These are phyloP conservation scores for Platismatia glauca DNA, from an alignment of 495 filamentous ascomycete species.

Conservation along the genomic window DNA sequence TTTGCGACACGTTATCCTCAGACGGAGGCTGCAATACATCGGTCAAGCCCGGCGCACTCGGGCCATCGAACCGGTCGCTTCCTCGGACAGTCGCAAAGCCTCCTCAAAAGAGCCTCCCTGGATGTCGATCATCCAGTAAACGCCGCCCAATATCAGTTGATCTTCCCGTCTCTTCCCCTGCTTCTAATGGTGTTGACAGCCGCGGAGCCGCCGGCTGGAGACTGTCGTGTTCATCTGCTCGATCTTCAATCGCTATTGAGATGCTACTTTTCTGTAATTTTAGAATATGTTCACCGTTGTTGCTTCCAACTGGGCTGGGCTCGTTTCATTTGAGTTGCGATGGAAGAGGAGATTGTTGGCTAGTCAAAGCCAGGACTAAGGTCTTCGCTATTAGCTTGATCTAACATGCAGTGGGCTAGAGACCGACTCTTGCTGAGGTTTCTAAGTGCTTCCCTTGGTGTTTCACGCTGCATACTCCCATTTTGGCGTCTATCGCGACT, in stretches of 20 bases:
- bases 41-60: slow-evolving; percentile 32
- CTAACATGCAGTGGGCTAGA: neutral
- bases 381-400: neutral
- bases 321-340: slow-evolving; percentile 23
- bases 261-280: slow-evolving; percentile 55
- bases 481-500: slow-evolving; percentile 58
- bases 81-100: slow-evolving; percentile 48
- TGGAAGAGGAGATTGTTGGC: slow-evolving; percentile 48
- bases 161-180: slow-evolving; percentile 57
- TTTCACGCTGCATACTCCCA: slow-evolving; percentile 60
- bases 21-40: slow-evolving; percentile 10
- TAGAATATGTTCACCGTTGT: slow-evolving; percentile 56
- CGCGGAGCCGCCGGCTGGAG: slow-evolving; percentile 50
- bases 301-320: slow-evolving; percentile 35
- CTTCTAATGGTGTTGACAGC: slow-evolving; percentile 53
- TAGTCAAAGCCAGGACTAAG: slow-evolving; percentile 48
- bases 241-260: slow-evolving; percentile 57
- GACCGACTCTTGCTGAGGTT: slow-evolving; percentile 51
- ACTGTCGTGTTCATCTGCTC: slow-evolving; percentile 44
- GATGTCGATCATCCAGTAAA: slow-evolving; percentile 37
- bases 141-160: slow-evolving; percentile 63
- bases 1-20: slow-evolving; percentile 9
- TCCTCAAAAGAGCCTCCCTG: slow-evolving; percentile 41
- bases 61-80: slow-evolving; percentile 54
- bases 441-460: slow-evolving; percentile 61